These are phyloP conservation scores for Colletotrichum tofieldiae DNA, from an alignment of 2,329 filamentous ascomycete species.

Conservation along the genomic window DNA sequence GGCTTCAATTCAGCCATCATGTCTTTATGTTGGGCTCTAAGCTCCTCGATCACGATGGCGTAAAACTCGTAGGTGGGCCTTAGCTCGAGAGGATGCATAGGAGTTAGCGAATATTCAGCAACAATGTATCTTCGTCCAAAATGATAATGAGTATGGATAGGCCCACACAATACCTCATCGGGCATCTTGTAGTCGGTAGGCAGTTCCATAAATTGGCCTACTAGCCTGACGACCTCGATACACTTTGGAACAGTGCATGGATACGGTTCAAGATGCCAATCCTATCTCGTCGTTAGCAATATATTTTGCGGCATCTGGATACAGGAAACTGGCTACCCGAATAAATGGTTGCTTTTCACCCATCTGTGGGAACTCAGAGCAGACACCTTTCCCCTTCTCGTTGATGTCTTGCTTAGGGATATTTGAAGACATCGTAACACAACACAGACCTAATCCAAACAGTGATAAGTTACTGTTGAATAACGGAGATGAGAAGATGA, in stretches of 20 bases:
- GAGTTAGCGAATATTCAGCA: not conserved
- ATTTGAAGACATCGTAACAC: no score
- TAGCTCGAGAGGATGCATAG: not conserved
- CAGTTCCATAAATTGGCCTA: not conserved
- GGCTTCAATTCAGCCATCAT: not conserved
- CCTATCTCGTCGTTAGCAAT: not conserved
- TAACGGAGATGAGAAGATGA: no score
- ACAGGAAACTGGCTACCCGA: no score
- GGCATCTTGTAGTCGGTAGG: not conserved
- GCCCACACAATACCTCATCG: not conserved
- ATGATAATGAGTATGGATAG: rapidly evolving
- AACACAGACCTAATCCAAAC: no score
- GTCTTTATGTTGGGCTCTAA: not conserved
- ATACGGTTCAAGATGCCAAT: not conserved
- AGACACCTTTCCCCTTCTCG: no score
- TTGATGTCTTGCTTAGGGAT: no score
- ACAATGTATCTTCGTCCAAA: no score
- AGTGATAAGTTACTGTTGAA: no score
- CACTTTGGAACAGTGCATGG: not conserved
- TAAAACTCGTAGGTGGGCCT: not conserved
- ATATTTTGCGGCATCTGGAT: no score
- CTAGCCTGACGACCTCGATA: not conserved
- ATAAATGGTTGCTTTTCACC: not conserved
- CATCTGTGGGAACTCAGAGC: no score
- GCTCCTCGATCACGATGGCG: not conserved